Conservation (phyloP, 331 rosid species). For the Pyracantha coccinea region DNA sequence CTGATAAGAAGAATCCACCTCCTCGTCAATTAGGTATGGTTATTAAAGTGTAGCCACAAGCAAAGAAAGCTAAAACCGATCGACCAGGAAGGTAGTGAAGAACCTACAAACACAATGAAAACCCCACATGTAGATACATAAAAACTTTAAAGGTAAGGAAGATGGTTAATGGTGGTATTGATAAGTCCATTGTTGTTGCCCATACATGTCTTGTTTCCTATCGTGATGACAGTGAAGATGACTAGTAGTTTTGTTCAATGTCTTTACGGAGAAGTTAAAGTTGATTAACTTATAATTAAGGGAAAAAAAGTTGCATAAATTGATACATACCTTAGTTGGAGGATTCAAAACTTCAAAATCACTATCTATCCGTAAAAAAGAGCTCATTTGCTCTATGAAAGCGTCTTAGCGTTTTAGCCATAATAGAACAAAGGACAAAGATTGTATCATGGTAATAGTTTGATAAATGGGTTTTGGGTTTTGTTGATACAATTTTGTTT, state of each 20-base stretch:
- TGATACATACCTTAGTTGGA: too few species aligned
- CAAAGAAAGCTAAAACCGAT: conserved; percentile 58
- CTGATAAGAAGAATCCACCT: conserved; percentile 44
- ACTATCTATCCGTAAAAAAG: too few species aligned
- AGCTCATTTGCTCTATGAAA: too few species aligned
- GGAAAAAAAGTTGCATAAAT: too few species aligned
- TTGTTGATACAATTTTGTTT: too few species aligned
- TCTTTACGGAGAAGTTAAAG: neutral
- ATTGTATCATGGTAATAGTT: too few species aligned
- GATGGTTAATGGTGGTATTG: conserved; percentile 15
- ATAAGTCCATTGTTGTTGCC: conserved; percentile 24
- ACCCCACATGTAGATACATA: conserved; percentile 9
- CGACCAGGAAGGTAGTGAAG: conserved; percentile 22
- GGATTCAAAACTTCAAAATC: too few species aligned
- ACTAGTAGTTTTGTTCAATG: conserved; percentile 17
- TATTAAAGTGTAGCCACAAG: conserved; percentile 65
- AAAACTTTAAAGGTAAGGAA: conserved; percentile 21
- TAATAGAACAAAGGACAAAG: too few species aligned
- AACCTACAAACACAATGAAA: conserved; percentile 19
- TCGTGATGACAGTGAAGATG: conserved; percentile 80
- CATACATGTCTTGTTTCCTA: conserved; percentile 43
- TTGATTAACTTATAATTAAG: neutral
- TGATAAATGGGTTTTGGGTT: too few species aligned
- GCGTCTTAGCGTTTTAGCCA: too few species aligned
- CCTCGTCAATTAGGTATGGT: conserved; percentile 49